Evolutionary conservation across 192 early-diverging fungal genomes (phyloP), one percentile per base, ranked within the genome.

Genomic region (Spizellomyces punctatus): DNA sequence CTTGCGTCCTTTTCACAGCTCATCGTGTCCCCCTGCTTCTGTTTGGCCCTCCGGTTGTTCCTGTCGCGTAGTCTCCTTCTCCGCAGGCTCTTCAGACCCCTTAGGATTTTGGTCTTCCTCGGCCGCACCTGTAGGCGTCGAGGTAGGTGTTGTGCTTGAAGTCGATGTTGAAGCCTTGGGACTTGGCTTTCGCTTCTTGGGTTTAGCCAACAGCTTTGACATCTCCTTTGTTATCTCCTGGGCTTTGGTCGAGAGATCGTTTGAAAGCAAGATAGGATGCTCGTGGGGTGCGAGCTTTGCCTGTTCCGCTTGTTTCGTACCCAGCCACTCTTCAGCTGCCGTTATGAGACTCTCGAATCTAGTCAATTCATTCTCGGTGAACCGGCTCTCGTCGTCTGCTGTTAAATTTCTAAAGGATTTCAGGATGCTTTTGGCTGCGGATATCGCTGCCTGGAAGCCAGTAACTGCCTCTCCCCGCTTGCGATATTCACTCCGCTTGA

Each of bases 181-280:
- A 54, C 81, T 81, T 77, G 85, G 87, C 16, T 57, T 60, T 17
- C 43, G 21, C 66, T 68, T 76, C 64, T 75, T 68, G 14, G 27
- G 27, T 36, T 36, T 36, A 36, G 27, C 27, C 27, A 67, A 57
- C 8, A 56, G 3, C 45, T 73, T 66, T n/a, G 9, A 19, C 9
- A 72, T 59, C 49, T 54, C 55, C 52, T 56, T 27, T 27, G 61
- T 57, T 47, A 71, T 42, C 22, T 69, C 67, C 58, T 47, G 27
- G 27, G 27, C 27, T 3, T 36, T 36, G 27, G 27, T 36, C 1
- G 27, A 36, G 27, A 36, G 27, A 36, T 36, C 72, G 5, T 44
- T 45, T 1, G 84, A 80, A 6, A 81, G 70, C 22, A 96, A 83
- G 7, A 86, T 87, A 9, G 94, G 94, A 43, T 89, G 83, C 46